phyloP scores from a whole-genome alignment of 176 grass and related monocot species.

The Zoysia japonica region DNA sequence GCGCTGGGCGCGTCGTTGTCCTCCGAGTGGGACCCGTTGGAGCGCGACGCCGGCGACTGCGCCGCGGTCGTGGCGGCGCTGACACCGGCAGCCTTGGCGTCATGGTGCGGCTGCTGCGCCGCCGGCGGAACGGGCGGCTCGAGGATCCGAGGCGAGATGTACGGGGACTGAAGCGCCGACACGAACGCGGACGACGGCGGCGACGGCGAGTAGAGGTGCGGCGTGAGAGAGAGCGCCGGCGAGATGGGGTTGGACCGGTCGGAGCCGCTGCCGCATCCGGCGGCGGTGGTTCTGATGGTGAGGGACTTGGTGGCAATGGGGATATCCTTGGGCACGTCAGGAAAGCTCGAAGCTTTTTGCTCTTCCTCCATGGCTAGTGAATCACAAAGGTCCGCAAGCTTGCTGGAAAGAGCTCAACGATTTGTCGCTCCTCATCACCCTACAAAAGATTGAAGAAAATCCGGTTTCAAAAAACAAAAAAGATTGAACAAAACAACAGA shows the following conservation, averaged over 20 bases:
- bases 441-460: constrained; percentile 39
- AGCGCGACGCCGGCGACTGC: constrained; percentile 64
- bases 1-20: constrained; percentile 75
- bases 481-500: constrained; percentile 22
- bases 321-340: constrained; percentile 57
- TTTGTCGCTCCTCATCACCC: constrained; percentile 44
- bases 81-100: constrained; percentile 25
- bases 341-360: constrained; percentile 42
- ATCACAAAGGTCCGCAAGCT: constrained; percentile 41
- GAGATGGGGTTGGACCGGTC: constrained; percentile 79
- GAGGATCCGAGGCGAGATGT: constrained; percentile 81
- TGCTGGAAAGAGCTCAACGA: constrained; percentile 35
- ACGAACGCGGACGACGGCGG: constrained; percentile 94
- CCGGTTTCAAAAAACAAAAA: neutral
- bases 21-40: constrained; percentile 70
- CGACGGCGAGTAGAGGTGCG: constrained; percentile 89
- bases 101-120: constrained; percentile 22
- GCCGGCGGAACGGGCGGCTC: constrained; percentile 43
- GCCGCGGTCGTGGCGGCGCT: constrained; percentile 47
- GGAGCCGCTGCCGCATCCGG: constrained; percentile 45
- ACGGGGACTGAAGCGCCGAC: constrained; percentile 93
- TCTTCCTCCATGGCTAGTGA: constrained; percentile 70
- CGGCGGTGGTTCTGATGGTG: constrained; percentile 67
- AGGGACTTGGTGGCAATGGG: constrained; percentile 63
- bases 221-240: constrained; percentile 81